These are phyloP conservation scores for Litchi chinensis DNA, from an alignment of 345 rosid genomes.

Conservation along the genomic window DNA sequence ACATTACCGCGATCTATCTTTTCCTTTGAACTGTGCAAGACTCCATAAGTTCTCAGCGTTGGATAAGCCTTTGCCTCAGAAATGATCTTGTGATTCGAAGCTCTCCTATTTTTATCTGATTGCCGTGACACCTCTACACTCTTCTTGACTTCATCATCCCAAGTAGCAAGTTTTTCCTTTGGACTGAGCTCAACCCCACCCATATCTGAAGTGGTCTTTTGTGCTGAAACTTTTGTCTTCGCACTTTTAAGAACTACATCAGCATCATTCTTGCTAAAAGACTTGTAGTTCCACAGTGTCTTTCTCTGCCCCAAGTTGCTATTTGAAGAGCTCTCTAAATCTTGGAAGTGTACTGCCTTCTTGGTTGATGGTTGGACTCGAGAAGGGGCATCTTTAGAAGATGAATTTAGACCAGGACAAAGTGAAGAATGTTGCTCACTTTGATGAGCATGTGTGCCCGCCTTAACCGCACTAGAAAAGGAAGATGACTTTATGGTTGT, in stretches of 20 bases:
- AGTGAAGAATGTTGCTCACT: constrained; percentile 25
- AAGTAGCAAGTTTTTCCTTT: constrained; percentile 21
- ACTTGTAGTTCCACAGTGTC: constrained; percentile 35
- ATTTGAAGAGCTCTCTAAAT: constrained; percentile 47
- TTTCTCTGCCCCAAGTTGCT: constrained; percentile 39
- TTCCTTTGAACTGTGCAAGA: constrained; percentile 33
- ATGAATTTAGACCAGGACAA: constrained; percentile 29
- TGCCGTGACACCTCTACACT: constrained; percentile 15
- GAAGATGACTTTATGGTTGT: constrained; percentile 31
- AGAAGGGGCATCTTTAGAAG: constrained; percentile 36
- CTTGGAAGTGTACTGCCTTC: constrained; percentile 38
- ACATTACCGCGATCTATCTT: constrained; percentile 24
- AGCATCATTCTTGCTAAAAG: constrained; percentile 23
- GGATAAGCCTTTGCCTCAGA: constrained; percentile 30
- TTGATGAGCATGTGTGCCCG: constrained; percentile 29
- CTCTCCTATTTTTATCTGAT: constrained; percentile 22
- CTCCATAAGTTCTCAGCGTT: constrained; percentile 33
- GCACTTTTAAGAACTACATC: constrained; percentile 25
- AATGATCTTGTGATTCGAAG: constrained; percentile 24
- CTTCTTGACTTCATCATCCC: constrained; percentile 23
- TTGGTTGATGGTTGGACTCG: constrained; percentile 39
- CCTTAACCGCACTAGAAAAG: constrained; percentile 31
- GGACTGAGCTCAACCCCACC: constrained; percentile 11
- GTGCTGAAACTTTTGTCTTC: constrained; percentile 16
- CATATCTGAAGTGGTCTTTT: constrained; percentile 25